Percentiles rank a stretch among this genome's conserved stretches.
phyloP scores from a whole-genome alignment of 441 rosid species.

The Syzygium syzygioides region DNA sequence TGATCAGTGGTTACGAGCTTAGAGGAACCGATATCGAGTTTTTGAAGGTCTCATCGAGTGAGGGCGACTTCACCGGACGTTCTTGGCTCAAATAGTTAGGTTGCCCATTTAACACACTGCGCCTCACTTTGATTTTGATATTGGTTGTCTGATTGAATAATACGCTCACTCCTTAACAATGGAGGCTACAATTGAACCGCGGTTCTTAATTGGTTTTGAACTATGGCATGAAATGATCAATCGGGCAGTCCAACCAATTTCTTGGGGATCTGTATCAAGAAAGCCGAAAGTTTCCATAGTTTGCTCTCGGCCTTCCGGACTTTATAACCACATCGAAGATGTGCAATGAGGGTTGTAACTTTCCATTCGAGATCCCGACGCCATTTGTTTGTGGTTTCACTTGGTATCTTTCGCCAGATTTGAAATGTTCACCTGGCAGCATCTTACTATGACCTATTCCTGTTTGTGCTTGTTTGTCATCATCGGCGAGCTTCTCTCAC shows the following conservation, averaged over 20 bases:
- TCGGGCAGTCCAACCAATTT: neutral
- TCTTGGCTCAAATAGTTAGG: neutral
- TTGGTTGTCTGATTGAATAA: neutral
- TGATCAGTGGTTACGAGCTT: neutral
- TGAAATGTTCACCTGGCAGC: neutral
- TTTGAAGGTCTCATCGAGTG: neutral
- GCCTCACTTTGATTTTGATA: neutral
- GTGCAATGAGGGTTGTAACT: neutral
- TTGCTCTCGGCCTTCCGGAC: neutral
- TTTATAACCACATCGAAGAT: neutral
- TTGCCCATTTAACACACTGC: neutral
- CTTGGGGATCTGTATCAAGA: neutral
- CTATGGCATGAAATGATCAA: neutral
- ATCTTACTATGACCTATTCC: neutral
- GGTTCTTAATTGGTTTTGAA: neutral
- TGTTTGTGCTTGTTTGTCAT: neutral
- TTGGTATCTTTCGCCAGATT: neutral
- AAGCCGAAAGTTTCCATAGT: neutral
- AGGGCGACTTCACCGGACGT: neutral
- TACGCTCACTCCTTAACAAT: neutral
- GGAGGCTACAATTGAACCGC: neutral
- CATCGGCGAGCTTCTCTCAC: neutral
- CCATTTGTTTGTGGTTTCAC: neutral
- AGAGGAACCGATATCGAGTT: neutral
- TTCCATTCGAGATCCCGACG: neutral